Conservation (phyloP, 495 filamentous ascomycete genomes). For the Xylaria acuta region DNA sequence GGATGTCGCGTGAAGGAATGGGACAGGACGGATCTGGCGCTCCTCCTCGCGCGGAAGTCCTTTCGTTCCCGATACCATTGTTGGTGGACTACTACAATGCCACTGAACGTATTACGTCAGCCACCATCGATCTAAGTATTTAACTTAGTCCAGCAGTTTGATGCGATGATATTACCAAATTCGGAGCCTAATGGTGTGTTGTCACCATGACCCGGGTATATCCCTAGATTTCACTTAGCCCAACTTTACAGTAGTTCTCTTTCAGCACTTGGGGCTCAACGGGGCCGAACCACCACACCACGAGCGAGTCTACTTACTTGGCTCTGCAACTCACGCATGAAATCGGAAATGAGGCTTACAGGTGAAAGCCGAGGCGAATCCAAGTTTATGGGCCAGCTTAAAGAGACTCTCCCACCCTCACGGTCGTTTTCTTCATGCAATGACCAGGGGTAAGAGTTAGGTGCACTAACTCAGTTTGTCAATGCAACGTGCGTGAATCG, state of each 20-base stretch:
- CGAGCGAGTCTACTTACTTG: neutral
- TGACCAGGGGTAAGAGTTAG: neutral
- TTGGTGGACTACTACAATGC: slow-evolving; percentile 1
- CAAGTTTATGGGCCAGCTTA: neutral
- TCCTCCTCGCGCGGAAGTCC: slow-evolving; percentile 1
- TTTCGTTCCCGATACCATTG: slow-evolving; percentile 6
- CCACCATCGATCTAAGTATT: neutral
- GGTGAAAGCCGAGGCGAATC: neutral
- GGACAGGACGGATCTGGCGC: neutral
- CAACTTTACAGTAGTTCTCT: slow-evolving; percentile 1
- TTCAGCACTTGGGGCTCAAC: neutral
- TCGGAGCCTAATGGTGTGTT: neutral
- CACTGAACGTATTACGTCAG: slow-evolving; percentile 9
- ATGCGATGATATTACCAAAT: slow-evolving; percentile 1
- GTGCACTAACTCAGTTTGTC: neutral
- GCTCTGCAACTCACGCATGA: slow-evolving; percentile 14
- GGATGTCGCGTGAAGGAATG: slow-evolving; percentile 3
- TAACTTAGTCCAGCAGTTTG: slow-evolving; percentile 7
- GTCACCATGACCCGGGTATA: slow-evolving; percentile 2
- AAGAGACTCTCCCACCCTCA: neutral
- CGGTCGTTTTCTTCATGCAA: neutral
- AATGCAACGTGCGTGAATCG: neutral
- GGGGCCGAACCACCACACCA: neutral
- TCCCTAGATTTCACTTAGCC: neutral
- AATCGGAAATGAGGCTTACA: slow-evolving; percentile 15